Conservation (phyloP, 2,329 filamentous ascomycete species). For the Diaporthe amygdali region DNA sequence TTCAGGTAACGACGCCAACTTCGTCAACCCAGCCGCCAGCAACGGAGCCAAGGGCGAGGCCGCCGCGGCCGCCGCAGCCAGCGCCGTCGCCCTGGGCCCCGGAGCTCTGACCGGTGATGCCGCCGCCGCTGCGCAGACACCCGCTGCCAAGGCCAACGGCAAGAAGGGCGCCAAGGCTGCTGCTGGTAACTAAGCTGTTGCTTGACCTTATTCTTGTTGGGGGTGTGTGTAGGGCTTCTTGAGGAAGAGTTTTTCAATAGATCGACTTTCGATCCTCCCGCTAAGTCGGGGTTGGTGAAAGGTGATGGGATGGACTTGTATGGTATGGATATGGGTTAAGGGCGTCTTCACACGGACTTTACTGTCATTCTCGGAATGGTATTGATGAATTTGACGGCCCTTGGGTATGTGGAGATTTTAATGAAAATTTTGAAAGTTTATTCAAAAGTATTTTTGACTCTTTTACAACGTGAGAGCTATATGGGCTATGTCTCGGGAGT, state of each 20-base stretch:
- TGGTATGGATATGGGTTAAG: not conserved
- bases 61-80: conserved; percentile 21
- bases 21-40: conserved; percentile 20
- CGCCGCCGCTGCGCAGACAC: conserved; percentile 35
- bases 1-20: conserved; percentile 42
- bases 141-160: conserved; percentile 23
- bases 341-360: not conserved
- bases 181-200: not conserved
- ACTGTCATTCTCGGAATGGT: not conserved
- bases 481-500: too few relatives aligned
- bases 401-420: not conserved
- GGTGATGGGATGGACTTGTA: not conserved
- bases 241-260: not conserved
- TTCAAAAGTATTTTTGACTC: too few relatives aligned
- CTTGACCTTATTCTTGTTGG: not conserved
- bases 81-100: conserved; percentile 33
- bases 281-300: not conserved
- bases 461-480: too few relatives aligned
- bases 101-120: conserved; percentile 30
- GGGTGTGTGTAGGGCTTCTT: not conserved
- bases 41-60: conserved; percentile 11
- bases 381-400: not conserved
- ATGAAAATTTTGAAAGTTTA: not conserved
- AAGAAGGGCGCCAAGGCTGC: not conserved
- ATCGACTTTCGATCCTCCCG: not conserved